Evolutionary conservation across 352 stramenopile genomes (phyloP), one percentile per base, ranked within the genome.

Genomic region (Pythium sp.): DNA sequence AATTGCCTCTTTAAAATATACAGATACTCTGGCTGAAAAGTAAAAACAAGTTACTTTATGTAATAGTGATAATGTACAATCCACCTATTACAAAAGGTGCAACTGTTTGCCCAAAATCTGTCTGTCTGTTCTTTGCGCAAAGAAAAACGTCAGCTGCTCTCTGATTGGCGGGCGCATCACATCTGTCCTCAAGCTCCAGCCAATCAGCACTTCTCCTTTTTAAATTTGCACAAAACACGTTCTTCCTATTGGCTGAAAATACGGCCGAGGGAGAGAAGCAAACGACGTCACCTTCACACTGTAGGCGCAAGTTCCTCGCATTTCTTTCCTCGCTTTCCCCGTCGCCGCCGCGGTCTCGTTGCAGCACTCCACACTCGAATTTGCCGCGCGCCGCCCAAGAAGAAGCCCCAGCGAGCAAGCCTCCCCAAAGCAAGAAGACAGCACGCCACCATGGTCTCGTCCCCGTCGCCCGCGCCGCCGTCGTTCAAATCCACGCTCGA

Each of bases 401-500:
- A 61, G 30, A 61, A 61, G n/a, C 56, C 20, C 32, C 18, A 26
- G 24, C 24, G 24, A 26, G 24, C 24, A 41, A 61, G 14, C 24
- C 24, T n/a, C 24, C 5, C 55, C 54, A 54, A 36, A 43, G 54
- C 15, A 38, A 18, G 15, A 43, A 30, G 8, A 43, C 4, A 14
- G 15, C 28, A 49, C 54, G 11, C 14, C 58, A 64, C 22, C 0
- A 85, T 86, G 68, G 78, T 84, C 54, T 76, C 56, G 18, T 47
- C 56, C 22, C 32, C 56, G 56, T 38, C 56, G 20, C 30, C 56
- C 30, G 30, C 72, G 9, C 77, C 81, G n/a, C 68, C 72, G 22
- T 68, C 75, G 56, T 65, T 77, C 47, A 72, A 72, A 43, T 87
- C 80, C 26, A 73, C 72, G 55, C 74, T 91, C 43, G 74, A 89